Percentiles rank a stretch among this genome's conserved stretches.
Evolutionary conservation across 495 filamentous ascomycete genomes (phyloP).

Genomic region (Xylaria longipes): DNA sequence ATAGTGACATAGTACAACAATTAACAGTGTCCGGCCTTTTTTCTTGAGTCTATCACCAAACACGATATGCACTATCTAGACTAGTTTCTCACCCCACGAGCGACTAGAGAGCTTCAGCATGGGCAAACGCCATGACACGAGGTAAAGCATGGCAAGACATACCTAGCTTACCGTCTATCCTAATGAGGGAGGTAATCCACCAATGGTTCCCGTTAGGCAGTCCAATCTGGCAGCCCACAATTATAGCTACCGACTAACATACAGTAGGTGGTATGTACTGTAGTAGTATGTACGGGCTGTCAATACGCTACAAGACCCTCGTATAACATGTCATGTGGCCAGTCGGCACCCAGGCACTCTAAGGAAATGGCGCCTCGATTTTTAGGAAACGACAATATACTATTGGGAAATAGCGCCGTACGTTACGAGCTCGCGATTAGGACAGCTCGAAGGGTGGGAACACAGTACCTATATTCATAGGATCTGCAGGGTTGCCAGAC

Average conservation of each 20-base stretch:
- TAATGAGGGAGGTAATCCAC: slow-evolving; percentile 6
- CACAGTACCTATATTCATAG: background rate
- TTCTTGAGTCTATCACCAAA: background rate
- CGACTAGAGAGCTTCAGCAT: background rate
- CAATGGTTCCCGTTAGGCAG: background rate
- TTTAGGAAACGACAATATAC: background rate
- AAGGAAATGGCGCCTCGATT: background rate
- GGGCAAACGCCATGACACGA: slow-evolving; percentile 1
- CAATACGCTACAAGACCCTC: background rate
- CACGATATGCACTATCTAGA: slow-evolving; percentile 4
- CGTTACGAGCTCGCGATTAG: background rate
- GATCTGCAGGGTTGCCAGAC: background rate
- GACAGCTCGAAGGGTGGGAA: background rate
- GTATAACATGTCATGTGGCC: slow-evolving; percentile 8
- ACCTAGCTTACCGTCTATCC: background rate
- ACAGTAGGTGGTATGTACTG: too few relatives aligned
- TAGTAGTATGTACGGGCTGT: too few relatives aligned
- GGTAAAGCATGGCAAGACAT: too few relatives aligned
- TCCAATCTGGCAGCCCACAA: background rate
- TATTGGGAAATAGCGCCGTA: background rate
- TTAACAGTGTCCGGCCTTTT: background rate
- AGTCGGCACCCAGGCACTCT: background rate
- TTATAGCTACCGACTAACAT: background rate
- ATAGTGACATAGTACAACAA: too few relatives aligned
- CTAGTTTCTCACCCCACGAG: background rate